Base-by-base conservation (phyloP, 805 yeast species). In the Teunomyces funiuensis region DNA sequence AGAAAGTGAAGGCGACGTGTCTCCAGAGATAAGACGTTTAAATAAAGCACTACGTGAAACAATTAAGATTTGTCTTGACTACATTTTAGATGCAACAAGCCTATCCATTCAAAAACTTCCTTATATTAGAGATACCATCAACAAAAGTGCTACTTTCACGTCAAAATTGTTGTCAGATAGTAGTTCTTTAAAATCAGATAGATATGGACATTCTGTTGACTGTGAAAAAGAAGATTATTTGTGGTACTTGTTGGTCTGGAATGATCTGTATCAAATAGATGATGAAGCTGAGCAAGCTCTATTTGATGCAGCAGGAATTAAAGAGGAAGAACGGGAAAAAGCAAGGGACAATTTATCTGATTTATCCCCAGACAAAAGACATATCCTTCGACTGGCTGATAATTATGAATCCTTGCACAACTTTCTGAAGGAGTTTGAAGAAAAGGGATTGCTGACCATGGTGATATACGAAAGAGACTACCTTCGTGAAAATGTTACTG, bases 191-290 rank as follows among this genome's bases (percentile, higher is more conserved):
- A 66, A 74, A 0, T 29, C 44, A 4, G 49, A 47, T 13, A 50
- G 46, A 15, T 73, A 73, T 43, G 68, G 63, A 8, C 57, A 55
- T 0, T 58, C 49, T 0, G 45, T 39, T 8, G 78, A 71, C 49
- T n/a, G n/a, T n/a, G 16, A 15, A 6, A 71, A 73, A 50, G 45
- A 68, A 1, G 36, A 42, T 10, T 44, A 66, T 11, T 37, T 39
- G 34, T 81, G 75, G 65, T 61, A 69, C 29, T 65, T 85, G 22
- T 54, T 82, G 16, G 65, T 84, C 11, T 85, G 90, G 84, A 85
- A 85, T 57, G 95, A 85, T 54, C 93, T 85, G 52, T 72, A 69
- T 49, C 91, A 85, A 52, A 76, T 78, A 51, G 76, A 73, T 49
- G 66, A 71, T 2, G 76, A 78, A 42, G 86, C 86, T 1, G 67